These are phyloP conservation scores for Tritrichomonas musculus DNA, from an alignment of 208 protist species.

Conservation along the genomic window DNA sequence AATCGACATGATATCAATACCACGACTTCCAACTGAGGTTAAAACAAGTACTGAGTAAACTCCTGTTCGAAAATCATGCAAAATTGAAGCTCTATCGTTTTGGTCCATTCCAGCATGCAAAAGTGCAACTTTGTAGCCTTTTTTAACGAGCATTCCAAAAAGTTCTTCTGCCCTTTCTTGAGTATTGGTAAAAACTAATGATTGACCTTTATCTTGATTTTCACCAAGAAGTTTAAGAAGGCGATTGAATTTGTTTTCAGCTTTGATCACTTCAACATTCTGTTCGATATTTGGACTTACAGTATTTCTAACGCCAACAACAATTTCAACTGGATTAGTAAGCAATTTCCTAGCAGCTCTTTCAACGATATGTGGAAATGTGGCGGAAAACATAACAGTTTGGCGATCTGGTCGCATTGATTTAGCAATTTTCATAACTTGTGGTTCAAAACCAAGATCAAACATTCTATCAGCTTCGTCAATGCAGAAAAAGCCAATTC, in stretches of 20 bases:
- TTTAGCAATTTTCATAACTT: slow-evolving; percentile 84
- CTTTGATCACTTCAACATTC: slow-evolving; percentile 53
- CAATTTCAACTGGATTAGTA: slow-evolving; percentile 54
- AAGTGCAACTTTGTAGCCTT: slow-evolving; percentile 48
- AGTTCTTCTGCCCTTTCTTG: slow-evolving; percentile 51
- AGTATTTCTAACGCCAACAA: slow-evolving; percentile 48
- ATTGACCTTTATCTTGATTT: slow-evolving; percentile 50
- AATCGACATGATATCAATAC: slow-evolving; percentile 69
- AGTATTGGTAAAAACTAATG: slow-evolving; percentile 70
- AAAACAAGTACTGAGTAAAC: slow-evolving; percentile 60
- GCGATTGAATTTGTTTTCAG: slow-evolving; percentile 56
- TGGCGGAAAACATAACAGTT: slow-evolving; percentile 58
- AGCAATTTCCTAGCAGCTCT: slow-evolving; percentile 46
- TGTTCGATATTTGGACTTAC: slow-evolving; percentile 49
- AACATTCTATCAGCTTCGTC: slow-evolving; percentile 98
- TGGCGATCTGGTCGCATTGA: slow-evolving; percentile 84
- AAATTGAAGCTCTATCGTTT: slow-evolving; percentile 62
- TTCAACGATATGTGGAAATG: slow-evolving; percentile 56
- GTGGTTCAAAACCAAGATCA: slow-evolving; percentile 93
- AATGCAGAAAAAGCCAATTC: slow-evolving; percentile 78
- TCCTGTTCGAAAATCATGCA: slow-evolving; percentile 65
- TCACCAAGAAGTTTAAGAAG: slow-evolving; percentile 60
- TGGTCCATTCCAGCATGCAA: slow-evolving; percentile 72
- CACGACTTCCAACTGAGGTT: slow-evolving; percentile 66
- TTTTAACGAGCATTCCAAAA: slow-evolving; percentile 43